Evolutionary conservation across 305 asterid species (phyloP).

Genomic region (Ajuga reptans): DNA sequence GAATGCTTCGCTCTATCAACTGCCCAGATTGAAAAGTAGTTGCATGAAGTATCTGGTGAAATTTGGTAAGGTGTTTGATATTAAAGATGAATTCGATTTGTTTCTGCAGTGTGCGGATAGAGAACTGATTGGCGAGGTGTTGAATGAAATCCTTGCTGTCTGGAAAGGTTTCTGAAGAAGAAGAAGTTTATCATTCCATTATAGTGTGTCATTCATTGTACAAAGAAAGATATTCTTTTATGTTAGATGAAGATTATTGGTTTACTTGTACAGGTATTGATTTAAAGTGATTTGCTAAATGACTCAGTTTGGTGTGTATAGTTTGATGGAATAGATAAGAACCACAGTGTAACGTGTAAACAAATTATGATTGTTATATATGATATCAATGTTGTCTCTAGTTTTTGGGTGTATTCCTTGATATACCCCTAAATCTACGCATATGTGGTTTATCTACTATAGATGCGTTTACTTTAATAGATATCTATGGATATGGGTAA

Average conservation of each 20-base stretch:
- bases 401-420: not conserved
- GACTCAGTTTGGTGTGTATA: slow-evolving; percentile 11
- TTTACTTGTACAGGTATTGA: slow-evolving; percentile 21
- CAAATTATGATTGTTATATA: slow-evolving; percentile 11
- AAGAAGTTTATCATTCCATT: not conserved
- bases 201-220: not conserved
- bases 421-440: no score
- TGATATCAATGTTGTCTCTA: slow-evolving; percentile 6
- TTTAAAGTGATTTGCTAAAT: slow-evolving; percentile 4
- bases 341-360: slow-evolving; percentile 14
- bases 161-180: slow-evolving; percentile 73
- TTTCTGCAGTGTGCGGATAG: slow-evolving; percentile 72
- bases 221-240: slow-evolving; percentile 9
- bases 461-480: no score
- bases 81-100: slow-evolving; percentile 53
- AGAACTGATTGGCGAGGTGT: slow-evolving; percentile 56
- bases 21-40: slow-evolving; percentile 60
- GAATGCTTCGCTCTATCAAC: slow-evolving; percentile 58
- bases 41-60: slow-evolving; percentile 77
- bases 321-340: not conserved
- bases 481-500: no score
- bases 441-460: no score
- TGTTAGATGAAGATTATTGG: slow-evolving; percentile 14
- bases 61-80: slow-evolving; percentile 80
- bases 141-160: slow-evolving; percentile 62